Conservation (phyloP, 179 eudicot genomes). For the Corrigiola litoralis region DNA sequence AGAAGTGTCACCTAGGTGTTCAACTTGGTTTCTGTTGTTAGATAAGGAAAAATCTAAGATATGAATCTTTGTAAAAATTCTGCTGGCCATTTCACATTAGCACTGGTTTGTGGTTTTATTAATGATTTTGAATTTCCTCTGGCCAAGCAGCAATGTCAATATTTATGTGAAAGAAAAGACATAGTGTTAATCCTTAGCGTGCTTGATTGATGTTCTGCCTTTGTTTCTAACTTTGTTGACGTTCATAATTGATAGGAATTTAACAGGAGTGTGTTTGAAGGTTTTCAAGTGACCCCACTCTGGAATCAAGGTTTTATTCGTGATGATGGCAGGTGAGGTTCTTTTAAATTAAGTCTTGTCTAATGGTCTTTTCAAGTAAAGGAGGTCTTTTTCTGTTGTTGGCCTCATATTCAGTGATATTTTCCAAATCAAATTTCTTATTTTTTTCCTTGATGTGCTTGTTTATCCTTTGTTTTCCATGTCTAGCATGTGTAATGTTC, state of each 20-base stretch:
- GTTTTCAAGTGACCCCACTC: constrained; percentile 92
- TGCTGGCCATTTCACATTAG: background rate
- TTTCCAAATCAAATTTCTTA: too few relatives aligned
- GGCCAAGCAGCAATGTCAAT: too few relatives aligned
- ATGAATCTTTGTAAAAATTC: background rate
- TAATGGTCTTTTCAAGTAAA: background rate
- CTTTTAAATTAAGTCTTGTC: background rate
- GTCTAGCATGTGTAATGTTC: background rate
- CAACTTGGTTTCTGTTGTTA: background rate
- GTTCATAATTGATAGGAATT: constrained; percentile 48
- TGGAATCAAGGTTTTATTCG: constrained; percentile 92
- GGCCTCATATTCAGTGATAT: background rate
- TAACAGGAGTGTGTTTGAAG: constrained; percentile 61
- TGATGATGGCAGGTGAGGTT: constrained; percentile 90
- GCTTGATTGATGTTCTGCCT: background rate
- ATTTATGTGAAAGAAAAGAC: too few relatives aligned
- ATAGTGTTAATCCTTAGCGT: background rate
- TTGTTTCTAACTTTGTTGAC: background rate
- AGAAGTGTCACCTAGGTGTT: too few relatives aligned
- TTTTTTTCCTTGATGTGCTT: background rate
- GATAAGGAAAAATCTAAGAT: background rate
- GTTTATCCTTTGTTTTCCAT: background rate
- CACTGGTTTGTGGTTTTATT: background rate
- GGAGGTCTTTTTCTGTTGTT: background rate
- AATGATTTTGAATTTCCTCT: background rate